Conservation (phyloP, 176 grass and related monocot species). For the Raddia distichophylla region DNA sequence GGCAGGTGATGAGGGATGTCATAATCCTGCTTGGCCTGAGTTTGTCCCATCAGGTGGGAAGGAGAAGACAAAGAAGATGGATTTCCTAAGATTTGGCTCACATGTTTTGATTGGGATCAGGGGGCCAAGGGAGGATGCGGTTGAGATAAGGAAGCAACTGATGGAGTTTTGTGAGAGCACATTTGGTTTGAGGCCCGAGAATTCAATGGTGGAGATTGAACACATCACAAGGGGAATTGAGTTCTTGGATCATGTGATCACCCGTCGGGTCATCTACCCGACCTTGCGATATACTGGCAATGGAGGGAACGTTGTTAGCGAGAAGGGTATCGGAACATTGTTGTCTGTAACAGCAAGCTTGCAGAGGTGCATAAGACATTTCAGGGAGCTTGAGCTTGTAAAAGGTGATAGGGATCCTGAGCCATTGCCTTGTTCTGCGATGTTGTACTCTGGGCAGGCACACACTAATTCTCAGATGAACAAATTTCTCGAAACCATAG, state of each 20-base stretch:
- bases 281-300: conserved; percentile 82
- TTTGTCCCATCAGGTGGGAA: conserved; percentile 74
- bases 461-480: conserved; percentile 99
- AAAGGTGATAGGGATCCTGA: conserved; percentile 91
- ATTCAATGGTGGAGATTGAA: conserved; percentile 84
- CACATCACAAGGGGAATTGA: conserved; percentile 94
- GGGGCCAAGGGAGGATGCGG: conserved; percentile 79
- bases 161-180: conserved; percentile 78
- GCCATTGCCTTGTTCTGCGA: conserved; percentile 74
- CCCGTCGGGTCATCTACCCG: conserved; percentile 80
- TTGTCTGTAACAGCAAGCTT: conserved; percentile 83
- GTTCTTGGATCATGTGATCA: conserved; percentile 93
- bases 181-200: conserved; percentile 78
- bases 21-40: conserved; percentile 96
- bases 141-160: conserved; percentile 66
- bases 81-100: conserved; percentile 79
- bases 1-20: conserved; percentile 60
- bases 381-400: conserved; percentile 91
- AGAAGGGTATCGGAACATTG: conserved; percentile 87
- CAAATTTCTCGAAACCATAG: conserved; percentile 97
- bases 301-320: conserved; percentile 73
- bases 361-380: conserved; percentile 79
- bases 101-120: conserved; percentile 87
- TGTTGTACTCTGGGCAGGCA: conserved; percentile 90
- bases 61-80: conserved; percentile 84